Percentiles rank a stretch among this genome's conserved stretches.
Evolutionary conservation across 1,284 basidiomycete genomes (phyloP).

Genomic region (Ceraceosorus bombacis): DNA sequence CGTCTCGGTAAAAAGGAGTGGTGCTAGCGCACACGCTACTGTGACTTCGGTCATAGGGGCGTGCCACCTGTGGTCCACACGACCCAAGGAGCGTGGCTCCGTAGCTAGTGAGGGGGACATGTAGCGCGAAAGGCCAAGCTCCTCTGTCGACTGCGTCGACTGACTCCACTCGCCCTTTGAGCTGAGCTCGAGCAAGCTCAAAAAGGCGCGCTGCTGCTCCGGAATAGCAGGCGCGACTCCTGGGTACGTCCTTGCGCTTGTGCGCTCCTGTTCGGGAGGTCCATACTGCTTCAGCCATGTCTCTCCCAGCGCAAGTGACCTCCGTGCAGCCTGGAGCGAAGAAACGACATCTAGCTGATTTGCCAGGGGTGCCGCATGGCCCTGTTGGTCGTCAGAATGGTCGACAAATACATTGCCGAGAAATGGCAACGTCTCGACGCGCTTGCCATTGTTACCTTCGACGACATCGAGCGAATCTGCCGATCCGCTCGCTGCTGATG

Average conservation of each 20-base stretch:
- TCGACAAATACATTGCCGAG: slow-evolving; percentile 9
- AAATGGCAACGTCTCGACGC: slow-evolving; percentile 3
- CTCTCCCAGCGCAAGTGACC: no score
- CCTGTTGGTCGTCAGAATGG: neutral
- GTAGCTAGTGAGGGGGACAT: slow-evolving; percentile 28
- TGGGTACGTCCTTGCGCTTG: neutral
- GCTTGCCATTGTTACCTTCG: slow-evolving; percentile 1
- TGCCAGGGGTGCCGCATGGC: no score
- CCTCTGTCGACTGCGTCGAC: no score
- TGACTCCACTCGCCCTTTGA: neutral
- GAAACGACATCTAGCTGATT: no score
- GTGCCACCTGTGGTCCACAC: slow-evolving; percentile 22
- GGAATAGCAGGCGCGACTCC: neutral
- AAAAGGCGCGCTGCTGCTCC: slow-evolving; percentile 30
- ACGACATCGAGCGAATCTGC: neutral
- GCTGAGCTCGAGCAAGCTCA: slow-evolving; percentile 6
- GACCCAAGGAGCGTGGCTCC: slow-evolving; percentile 32
- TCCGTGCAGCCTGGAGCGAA: no score
- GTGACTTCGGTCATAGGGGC: slow-evolving; percentile 6
- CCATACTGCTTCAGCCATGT: no score
- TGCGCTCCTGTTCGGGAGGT: no score
- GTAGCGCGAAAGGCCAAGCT: slow-evolving; percentile 3
- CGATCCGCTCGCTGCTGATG: no score
- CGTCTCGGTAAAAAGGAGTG: slow-evolving; percentile 26
- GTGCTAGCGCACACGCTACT: slow-evolving; percentile 5